These are phyloP conservation scores for Ustilago bromivora DNA, from an alignment of 1,284 basidiomycete species.

Conservation along the genomic window DNA sequence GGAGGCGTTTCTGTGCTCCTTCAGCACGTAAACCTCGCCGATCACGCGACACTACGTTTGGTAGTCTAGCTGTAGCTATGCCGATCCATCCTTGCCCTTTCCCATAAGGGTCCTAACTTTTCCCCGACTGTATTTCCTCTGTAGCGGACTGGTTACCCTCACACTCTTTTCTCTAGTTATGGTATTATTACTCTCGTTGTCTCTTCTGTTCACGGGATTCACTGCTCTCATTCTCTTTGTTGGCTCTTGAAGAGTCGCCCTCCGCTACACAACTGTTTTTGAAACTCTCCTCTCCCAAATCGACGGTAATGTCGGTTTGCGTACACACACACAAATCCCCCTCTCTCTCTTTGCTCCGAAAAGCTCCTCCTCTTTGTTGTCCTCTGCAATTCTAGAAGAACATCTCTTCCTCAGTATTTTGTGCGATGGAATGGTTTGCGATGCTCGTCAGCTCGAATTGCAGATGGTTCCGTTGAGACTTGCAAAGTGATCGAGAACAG, in stretches of 20 bases:
- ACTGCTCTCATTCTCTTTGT: not conserved
- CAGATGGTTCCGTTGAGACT: too few relatives aligned
- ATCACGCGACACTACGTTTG: conserved; percentile 11
- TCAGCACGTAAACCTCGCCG: conserved; percentile 8
- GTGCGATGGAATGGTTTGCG: too few relatives aligned
- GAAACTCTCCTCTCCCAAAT: not conserved
- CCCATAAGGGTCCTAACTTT: not conserved
- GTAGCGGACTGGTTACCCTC: conserved; percentile 4
- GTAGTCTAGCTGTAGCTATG: conserved; percentile 14
- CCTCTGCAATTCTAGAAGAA: not conserved
- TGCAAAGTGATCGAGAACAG: too few relatives aligned
- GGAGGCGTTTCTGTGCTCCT: conserved; percentile 17
- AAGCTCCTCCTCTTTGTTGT: not conserved
- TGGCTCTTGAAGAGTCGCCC: not conserved
- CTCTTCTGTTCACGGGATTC: conserved; percentile 17
- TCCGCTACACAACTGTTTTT: not conserved
- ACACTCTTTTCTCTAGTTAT: not conserved
- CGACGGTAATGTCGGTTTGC: not conserved
- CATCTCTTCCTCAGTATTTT: too few relatives aligned
- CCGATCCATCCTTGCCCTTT: not conserved
- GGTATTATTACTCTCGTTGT: not conserved
- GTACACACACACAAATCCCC: conserved; percentile 4
- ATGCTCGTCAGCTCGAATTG: too few relatives aligned
- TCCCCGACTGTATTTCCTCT: not conserved
- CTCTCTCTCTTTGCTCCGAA: too few relatives aligned